phyloP scores from a whole-genome alignment of 441 rosid species.

The Theobroma grandiflorum region DNA sequence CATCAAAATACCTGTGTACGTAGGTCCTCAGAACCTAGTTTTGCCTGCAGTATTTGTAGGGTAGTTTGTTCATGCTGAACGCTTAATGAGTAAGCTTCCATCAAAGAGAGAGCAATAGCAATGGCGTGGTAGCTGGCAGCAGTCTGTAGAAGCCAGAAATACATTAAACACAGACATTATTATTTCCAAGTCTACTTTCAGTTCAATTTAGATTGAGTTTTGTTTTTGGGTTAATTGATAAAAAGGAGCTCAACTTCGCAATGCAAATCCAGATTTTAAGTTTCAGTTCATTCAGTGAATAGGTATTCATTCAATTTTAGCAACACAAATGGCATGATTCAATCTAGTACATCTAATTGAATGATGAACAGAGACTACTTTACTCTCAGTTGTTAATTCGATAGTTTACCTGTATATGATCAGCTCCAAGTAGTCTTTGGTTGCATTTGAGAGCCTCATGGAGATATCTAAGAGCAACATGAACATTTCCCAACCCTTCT shows the following conservation, averaged over 20 bases:
- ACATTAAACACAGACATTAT: slow-evolving; percentile 21
- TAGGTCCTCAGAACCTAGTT: slow-evolving; percentile 79
- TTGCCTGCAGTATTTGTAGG: slow-evolving; percentile 80
- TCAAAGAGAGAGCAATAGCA: slow-evolving; percentile 83
- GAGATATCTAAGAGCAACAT: slow-evolving; percentile 80
- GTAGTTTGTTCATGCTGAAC: slow-evolving; percentile 91
- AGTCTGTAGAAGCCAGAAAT: slow-evolving; percentile 59
- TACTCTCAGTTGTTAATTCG: slow-evolving; percentile 12
- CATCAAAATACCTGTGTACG: slow-evolving; percentile 66
- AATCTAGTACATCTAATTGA: slow-evolving; percentile 4
- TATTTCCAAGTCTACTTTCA: not conserved
- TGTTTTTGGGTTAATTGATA: not conserved
- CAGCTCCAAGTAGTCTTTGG: slow-evolving; percentile 77
- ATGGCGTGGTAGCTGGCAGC: slow-evolving; percentile 93
- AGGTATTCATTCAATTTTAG: not conserved
- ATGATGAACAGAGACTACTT: not conserved
- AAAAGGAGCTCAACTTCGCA: not conserved
- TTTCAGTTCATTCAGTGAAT: not conserved
- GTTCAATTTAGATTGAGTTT: slow-evolving; percentile 15
- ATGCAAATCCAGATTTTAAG: not conserved
- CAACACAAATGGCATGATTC: not conserved
- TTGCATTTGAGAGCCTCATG: slow-evolving; percentile 89
- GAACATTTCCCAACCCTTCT: slow-evolving; percentile 82
- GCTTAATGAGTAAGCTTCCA: slow-evolving; percentile 80
- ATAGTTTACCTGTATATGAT: slow-evolving; percentile 75